These are phyloP conservation scores for Cucumis hystrix DNA, from an alignment of 306 rosid genomes.

Conservation along the genomic window DNA sequence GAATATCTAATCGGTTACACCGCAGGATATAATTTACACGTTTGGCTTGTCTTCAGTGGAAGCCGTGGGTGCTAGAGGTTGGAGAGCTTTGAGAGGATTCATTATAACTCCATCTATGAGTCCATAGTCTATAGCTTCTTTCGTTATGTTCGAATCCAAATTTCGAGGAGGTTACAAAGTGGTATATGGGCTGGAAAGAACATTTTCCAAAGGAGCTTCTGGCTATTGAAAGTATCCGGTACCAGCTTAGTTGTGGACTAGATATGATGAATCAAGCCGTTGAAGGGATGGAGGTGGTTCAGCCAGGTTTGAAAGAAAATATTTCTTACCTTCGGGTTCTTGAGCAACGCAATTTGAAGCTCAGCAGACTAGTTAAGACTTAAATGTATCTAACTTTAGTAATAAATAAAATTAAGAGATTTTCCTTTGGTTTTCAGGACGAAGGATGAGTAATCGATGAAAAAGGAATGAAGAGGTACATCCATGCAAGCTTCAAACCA, in stretches of 20 bases:
- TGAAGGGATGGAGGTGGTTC: conserved; percentile 80
- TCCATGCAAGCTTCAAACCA: too few species aligned
- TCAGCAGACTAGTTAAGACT: too few species aligned
- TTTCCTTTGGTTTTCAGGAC: too few species aligned
- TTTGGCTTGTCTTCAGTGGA: conserved; percentile 13
- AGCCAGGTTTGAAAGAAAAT: conserved; percentile 82
- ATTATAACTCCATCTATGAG: conserved; percentile 84
- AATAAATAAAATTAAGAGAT: too few species aligned
- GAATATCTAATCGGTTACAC: background rate
- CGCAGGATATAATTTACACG: conserved; percentile 8
- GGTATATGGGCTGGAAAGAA: conserved; percentile 89
- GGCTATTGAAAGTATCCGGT: conserved; percentile 59
- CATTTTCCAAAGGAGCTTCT: conserved; percentile 68
- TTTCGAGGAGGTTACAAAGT: conserved; percentile 71
- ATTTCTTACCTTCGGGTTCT: conserved; percentile 55
- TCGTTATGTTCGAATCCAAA: conserved; percentile 76
- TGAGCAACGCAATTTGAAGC: conserved; percentile 93
- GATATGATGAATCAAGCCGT: conserved; percentile 89
- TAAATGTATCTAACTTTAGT: too few species aligned
- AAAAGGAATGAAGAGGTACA: too few species aligned
- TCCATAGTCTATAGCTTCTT: conserved; percentile 94
- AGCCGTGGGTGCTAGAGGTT: conserved; percentile 46
- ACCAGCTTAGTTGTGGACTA: conserved; percentile 65
- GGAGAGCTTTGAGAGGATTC: conserved; percentile 95
- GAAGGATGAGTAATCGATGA: too few species aligned